Percentiles rank a stretch among this genome's conserved stretches.
phyloP scores from a whole-genome alignment of 2,329 filamentous ascomycete genomes.

The Paracoccidioides lutzii region DNA sequence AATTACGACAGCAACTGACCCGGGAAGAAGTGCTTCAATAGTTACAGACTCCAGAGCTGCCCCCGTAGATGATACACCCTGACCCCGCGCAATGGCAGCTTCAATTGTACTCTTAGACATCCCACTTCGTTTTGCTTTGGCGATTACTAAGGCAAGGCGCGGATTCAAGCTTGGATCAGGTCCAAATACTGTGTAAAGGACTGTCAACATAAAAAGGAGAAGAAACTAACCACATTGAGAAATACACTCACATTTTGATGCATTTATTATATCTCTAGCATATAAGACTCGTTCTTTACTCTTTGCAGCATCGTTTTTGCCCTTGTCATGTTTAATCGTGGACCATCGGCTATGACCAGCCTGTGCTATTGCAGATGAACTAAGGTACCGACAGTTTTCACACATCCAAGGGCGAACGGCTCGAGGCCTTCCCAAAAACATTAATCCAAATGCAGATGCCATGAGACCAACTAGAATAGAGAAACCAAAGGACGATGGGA shows the following conservation, averaged over 20 bases:
- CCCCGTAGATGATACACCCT: slow-evolving; percentile 66
- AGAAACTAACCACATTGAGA: background rate
- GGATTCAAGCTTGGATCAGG: slow-evolving; percentile 62
- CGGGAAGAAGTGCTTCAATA: slow-evolving; percentile 68
- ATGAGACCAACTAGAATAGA: background rate
- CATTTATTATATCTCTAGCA: slow-evolving; percentile 58
- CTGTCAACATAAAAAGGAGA: background rate
- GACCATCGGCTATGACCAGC: slow-evolving; percentile 90
- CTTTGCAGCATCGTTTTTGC: slow-evolving; percentile 63
- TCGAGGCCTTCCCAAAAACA: background rate
- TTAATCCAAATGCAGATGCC: slow-evolving; percentile 6
- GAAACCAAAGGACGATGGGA: background rate
- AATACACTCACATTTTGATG: slow-evolving; percentile 52
- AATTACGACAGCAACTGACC: slow-evolving; percentile 61
- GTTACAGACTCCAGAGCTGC: slow-evolving; percentile 62
- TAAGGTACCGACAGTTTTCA: slow-evolving; percentile 34
- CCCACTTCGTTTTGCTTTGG: slow-evolving; percentile 69
- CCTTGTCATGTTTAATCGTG: slow-evolving; percentile 92
- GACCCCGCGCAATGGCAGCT: slow-evolving; percentile 71
- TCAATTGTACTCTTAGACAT: slow-evolving; percentile 80
- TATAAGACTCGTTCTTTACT: slow-evolving; percentile 56
- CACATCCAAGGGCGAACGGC: slow-evolving; percentile 10
- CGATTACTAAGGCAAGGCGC: slow-evolving; percentile 58
- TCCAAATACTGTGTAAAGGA: slow-evolving; percentile 50
- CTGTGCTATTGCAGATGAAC: slow-evolving; percentile 31